Conservation (phyloP, 768 basidiomycete genomes). For the Tylopilus sp. region DNA sequence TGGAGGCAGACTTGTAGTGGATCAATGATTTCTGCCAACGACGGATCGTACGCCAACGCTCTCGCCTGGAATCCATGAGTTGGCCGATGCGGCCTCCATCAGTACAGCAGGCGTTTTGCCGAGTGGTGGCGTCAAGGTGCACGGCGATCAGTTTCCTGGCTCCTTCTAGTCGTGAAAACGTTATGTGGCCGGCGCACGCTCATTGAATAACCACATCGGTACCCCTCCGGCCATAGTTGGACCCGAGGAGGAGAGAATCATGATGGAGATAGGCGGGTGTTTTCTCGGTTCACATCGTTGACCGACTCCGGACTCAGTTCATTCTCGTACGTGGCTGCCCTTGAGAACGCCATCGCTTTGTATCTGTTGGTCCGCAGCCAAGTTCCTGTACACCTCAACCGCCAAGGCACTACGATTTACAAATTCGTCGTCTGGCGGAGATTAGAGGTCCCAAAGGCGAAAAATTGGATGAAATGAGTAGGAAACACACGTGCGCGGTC, state of each 20-base stretch:
- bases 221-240: neutral
- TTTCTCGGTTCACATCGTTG: neutral
- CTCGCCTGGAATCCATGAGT: too few species aligned
- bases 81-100: neutral
- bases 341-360: too few species aligned
- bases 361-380: too few species aligned
- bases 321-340: neutral
- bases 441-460: neutral
- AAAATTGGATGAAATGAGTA: neutral
- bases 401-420: neutral
- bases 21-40: too few species aligned
- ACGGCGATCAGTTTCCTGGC: neutral
- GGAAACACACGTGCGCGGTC: neutral
- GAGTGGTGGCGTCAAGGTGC: neutral
- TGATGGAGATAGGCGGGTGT: neutral
- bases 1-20: too few species aligned
- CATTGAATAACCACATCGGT: neutral
- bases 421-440: neutral
- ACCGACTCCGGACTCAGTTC: neutral
- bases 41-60: too few species aligned
- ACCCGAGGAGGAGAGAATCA: neutral
- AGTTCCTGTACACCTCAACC: neutral
- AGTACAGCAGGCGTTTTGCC: neutral
- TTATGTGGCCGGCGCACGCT: neutral
- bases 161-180: neutral